phyloP scores from a whole-genome alignment of 2,329 filamentous ascomycete genomes.

The Botrytis squamosa region DNA sequence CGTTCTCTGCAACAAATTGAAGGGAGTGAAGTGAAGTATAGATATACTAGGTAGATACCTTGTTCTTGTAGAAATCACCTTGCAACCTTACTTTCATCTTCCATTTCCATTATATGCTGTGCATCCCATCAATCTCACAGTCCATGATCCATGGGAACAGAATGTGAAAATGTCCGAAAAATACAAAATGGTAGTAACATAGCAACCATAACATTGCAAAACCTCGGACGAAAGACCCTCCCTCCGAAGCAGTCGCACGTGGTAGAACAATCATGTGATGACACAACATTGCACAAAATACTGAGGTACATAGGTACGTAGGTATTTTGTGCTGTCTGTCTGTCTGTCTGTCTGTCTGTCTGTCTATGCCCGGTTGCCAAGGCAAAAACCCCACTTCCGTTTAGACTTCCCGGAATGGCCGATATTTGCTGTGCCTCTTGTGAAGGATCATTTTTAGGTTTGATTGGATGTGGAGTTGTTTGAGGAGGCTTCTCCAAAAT shows the following conservation, averaged over 20 bases:
- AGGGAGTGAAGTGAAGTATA: neutral
- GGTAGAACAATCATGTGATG: conserved; percentile 11
- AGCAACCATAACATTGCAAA: conserved; percentile 8
- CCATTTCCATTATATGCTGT: neutral
- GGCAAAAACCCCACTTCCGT: neutral
- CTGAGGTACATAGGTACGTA: neutral
- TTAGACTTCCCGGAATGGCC: conserved; percentile 2
- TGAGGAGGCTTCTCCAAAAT: neutral
- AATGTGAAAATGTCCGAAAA: neutral
- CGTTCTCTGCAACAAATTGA: too few species aligned
- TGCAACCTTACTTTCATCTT: neutral
- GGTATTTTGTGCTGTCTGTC: neutral
- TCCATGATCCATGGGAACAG: neutral
- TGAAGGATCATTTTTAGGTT: neutral
- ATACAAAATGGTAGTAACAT: conserved; percentile 6
- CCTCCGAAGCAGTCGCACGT: neutral
- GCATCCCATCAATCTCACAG: conserved; percentile 6
- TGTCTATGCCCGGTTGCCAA: conserved; percentile 6
- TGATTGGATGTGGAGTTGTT: conserved; percentile 9
- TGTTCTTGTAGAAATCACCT: neutral
- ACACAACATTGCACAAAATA: neutral
- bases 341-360: neutral
- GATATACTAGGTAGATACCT: neutral
- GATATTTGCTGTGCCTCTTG: neutral
- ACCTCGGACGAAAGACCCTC: neutral